These are phyloP conservation scores for Termitomyces sp. DNA, from an alignment of 768 basidiomycete species.

Conservation along the genomic window DNA sequence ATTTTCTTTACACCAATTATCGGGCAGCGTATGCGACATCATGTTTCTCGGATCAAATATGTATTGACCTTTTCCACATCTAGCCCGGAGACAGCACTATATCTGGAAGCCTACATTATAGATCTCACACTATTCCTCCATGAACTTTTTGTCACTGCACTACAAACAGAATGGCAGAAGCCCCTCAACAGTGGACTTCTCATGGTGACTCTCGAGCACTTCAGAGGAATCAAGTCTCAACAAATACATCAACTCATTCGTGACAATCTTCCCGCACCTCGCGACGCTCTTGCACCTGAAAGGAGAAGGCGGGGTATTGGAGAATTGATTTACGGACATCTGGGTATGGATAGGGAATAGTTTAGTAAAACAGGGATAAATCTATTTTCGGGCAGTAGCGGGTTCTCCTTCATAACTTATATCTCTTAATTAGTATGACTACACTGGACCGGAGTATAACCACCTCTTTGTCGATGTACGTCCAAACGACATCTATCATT, in stretches of 20 bases:
- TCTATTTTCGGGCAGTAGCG: not conserved
- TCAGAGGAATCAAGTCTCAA: not conserved
- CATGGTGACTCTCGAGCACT: not conserved
- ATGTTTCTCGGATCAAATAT: not conserved
- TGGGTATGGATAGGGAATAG: not conserved
- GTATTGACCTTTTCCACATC: not conserved
- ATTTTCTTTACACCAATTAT: not conserved
- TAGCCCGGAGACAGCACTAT: constrained; percentile 2
- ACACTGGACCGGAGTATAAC: not conserved
- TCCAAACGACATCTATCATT: not conserved
- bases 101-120: constrained; percentile 16
- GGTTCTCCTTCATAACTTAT: not conserved
- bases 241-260: not conserved
- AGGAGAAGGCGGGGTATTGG: not conserved
- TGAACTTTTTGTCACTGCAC: constrained; percentile 7
- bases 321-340: not conserved
- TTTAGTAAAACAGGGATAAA: not conserved
- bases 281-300: not conserved
- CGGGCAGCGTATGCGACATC: not conserved
- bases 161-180: not conserved
- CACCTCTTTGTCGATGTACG: not conserved
- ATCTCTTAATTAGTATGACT: not conserved
- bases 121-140: constrained; percentile 14
- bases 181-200: not conserved
- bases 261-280: not conserved